Evolutionary conservation across 768 basidiomycete species (phyloP).

Genomic region (Coprinellus micaceus): DNA sequence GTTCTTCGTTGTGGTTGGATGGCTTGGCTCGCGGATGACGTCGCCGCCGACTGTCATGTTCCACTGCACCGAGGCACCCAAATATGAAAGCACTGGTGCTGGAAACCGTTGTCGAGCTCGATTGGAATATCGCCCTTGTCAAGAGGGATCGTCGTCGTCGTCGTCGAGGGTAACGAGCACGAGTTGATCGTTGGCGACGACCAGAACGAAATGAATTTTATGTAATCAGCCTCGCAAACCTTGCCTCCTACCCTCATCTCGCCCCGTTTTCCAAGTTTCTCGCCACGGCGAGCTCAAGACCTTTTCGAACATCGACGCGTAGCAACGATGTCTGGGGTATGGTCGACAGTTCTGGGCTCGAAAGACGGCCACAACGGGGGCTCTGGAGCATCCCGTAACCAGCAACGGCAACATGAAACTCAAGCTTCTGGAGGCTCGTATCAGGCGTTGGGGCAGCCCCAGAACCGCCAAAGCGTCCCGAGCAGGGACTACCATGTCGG

Average conservation of each 20-base stretch:
- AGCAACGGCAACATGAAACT: neutral
- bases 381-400: neutral
- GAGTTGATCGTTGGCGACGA: neutral
- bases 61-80: no score
- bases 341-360: neutral
- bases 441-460: neutral
- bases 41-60: no score
- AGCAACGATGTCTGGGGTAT: neutral
- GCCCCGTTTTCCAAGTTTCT: neutral
- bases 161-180: no score
- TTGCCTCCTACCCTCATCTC: neutral
- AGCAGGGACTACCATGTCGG: neutral
- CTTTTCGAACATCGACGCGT: neutral
- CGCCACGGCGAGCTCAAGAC: neutral
- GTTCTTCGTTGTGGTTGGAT: no score
- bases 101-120: no score
- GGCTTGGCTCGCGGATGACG: no score
- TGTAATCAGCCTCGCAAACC: neutral
- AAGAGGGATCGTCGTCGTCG: no score
- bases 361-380: neutral
- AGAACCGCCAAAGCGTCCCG: neutral
- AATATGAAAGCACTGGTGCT: no score
- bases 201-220: neutral
- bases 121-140: no score
- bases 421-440: neutral